phyloP scores from a whole-genome alignment of 495 filamentous ascomycete genomes.

The Hypoxylon fuscum region DNA sequence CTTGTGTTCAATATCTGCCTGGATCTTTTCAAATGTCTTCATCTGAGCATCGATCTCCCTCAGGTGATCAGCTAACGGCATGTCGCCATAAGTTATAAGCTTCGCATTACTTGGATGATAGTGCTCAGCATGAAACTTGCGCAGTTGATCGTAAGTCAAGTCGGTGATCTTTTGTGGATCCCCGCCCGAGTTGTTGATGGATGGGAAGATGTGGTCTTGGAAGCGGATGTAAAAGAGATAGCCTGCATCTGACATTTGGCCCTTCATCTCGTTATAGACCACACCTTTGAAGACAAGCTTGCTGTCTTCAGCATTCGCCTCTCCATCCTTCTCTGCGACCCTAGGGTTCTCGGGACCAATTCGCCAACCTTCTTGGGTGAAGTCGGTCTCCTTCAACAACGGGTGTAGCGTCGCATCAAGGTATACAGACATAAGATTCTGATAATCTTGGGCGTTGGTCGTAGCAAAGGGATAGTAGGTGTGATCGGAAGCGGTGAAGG shows the following conservation, averaged over 20 bases:
- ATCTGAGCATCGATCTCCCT: slow-evolving; percentile 77
- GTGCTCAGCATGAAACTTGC: slow-evolving; percentile 84
- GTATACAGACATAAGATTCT: slow-evolving; percentile 95
- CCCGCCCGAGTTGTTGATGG: slow-evolving; percentile 94
- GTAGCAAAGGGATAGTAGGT: slow-evolving; percentile 99
- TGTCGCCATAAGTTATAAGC: slow-evolving; percentile 93
- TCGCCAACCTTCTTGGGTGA: slow-evolving; percentile 95
- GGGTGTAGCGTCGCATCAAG: slow-evolving; percentile 93
- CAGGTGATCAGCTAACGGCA: slow-evolving; percentile 83
- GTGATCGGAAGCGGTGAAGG: slow-evolving; percentile 93
- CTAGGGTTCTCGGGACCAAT: slow-evolving; percentile 89
- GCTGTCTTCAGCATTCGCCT: slow-evolving; percentile 54
- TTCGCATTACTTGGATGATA: slow-evolving; percentile 98
- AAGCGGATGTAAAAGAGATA: slow-evolving; percentile 95
- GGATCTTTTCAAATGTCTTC: slow-evolving; percentile 71
- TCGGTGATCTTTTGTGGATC: slow-evolving; percentile 97
- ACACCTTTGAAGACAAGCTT: slow-evolving; percentile 96
- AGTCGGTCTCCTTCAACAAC: slow-evolving; percentile 87
- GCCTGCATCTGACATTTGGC: slow-evolving; percentile 95
- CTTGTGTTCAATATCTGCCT: slow-evolving; percentile 76
- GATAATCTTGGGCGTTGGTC: slow-evolving; percentile 94
- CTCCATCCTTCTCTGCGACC: slow-evolving; percentile 50
- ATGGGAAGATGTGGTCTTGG: slow-evolving; percentile 92
- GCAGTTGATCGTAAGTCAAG: slow-evolving; percentile 85
- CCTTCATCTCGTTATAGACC: slow-evolving; percentile 99